phyloP scores from a whole-genome alignment of 2,329 filamentous ascomycete species.

The Rhynchosporium graminicola region DNA sequence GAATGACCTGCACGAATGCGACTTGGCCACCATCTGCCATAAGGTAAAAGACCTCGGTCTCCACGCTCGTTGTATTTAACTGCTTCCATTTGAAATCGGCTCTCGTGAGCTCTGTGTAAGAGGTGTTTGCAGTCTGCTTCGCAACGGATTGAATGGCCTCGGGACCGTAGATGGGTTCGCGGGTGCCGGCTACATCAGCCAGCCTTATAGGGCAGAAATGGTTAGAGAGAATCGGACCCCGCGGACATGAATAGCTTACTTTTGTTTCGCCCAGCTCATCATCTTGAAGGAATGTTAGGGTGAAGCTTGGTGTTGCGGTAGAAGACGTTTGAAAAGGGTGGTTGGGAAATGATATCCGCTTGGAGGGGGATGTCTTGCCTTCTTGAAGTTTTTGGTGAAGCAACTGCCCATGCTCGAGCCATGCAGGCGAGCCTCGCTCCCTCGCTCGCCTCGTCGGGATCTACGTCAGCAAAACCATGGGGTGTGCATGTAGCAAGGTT shows the following conservation, averaged over 20 bases:
- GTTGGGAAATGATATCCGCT: not conserved
- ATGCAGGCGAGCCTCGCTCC: slow-evolving; percentile 10
- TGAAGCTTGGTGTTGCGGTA: slow-evolving; percentile 19
- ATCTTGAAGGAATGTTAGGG: slow-evolving; percentile 50
- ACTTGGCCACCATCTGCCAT: slow-evolving; percentile 75
- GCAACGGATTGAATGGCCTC: slow-evolving; percentile 84
- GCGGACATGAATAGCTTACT: slow-evolving; percentile 56
- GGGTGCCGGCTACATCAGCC: slow-evolving; percentile 85
- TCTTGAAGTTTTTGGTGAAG: slow-evolving; percentile 9
- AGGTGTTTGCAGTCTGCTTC: slow-evolving; percentile 73
- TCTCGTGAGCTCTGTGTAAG: slow-evolving; percentile 77
- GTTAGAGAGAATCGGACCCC: slow-evolving; percentile 27
- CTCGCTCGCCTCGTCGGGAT: slow-evolving; percentile 2
- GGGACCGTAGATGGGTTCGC: slow-evolving; percentile 94
- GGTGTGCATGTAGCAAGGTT: slow-evolving; percentile 20
- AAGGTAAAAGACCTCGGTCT: slow-evolving; percentile 94
- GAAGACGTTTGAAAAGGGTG: not conserved
- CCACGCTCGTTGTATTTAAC: slow-evolving; percentile 83
- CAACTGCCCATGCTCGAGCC: too few relatives aligned
- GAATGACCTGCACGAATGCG: slow-evolving; percentile 87
- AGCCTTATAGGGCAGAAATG: slow-evolving; percentile 48
- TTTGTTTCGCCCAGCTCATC: slow-evolving; percentile 95
- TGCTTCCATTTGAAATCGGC: slow-evolving; percentile 81
- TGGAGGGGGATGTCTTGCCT: not conserved
- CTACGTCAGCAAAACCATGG: slow-evolving; percentile 26